Percentiles rank a stretch among this genome's conserved stretches.
phyloP scores from a whole-genome alignment of 1,139 yeast species.

The Hyphopichia burtonii region DNA sequence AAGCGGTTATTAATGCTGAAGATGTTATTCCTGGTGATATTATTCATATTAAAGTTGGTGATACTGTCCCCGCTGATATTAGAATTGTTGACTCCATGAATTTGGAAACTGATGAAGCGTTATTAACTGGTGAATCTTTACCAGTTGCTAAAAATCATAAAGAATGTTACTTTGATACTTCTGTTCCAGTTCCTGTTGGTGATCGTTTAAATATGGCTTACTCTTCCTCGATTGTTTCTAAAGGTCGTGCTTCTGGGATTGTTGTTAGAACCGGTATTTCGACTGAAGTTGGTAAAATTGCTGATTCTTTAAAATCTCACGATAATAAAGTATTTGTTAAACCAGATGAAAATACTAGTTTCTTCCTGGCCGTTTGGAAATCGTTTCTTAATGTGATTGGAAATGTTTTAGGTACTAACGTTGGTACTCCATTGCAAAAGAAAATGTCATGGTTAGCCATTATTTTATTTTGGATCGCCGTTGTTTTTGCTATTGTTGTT shows the following conservation, averaged over 20 bases:
- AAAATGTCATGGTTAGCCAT: slow-evolving; percentile 71
- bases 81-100: slow-evolving; percentile 61
- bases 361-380: slow-evolving; percentile 10
- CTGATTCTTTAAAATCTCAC: slow-evolving; percentile 51
- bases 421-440: slow-evolving; percentile 76
- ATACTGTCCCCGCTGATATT: slow-evolving; percentile 77
- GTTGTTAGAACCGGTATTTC: slow-evolving; percentile 64
- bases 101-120: slow-evolving; percentile 79
- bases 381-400: slow-evolving; percentile 43
- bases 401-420: slow-evolving; percentile 68
- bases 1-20: slow-evolving; percentile 58
- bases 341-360: slow-evolving; percentile 19
- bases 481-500: slow-evolving; percentile 71
- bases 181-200: slow-evolving; percentile 59
- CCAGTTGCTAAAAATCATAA: slow-evolving; percentile 63
- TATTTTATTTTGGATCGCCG: slow-evolving; percentile 66
- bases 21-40: slow-evolving; percentile 81
- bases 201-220: slow-evolving; percentile 75
- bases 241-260: slow-evolving; percentile 75
- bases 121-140: slow-evolving; percentile 77
- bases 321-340: slow-evolving; percentile 23
- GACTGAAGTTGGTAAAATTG: slow-evolving; percentile 79
- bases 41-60: slow-evolving; percentile 67
- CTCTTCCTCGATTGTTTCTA: slow-evolving; percentile 68
- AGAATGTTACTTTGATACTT: slow-evolving; percentile 35